These are phyloP conservation scores for Backusella mclennaniae DNA, from an alignment of 192 early-diverging fungal species.

Conservation along the genomic window DNA sequence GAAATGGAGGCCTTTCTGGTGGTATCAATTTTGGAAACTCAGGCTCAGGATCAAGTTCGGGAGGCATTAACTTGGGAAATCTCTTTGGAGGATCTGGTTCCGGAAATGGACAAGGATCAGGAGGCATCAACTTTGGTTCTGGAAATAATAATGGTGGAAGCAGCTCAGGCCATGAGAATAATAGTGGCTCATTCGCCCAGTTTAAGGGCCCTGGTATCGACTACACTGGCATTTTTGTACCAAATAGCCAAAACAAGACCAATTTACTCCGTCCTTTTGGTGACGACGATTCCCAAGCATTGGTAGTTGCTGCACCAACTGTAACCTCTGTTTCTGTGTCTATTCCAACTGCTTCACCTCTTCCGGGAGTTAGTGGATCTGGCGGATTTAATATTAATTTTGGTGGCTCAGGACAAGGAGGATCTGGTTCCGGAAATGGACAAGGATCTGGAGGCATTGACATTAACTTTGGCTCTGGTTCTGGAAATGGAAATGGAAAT, in stretches of 20 bases:
- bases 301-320: not conserved
- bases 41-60: too few species aligned
- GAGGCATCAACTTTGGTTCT: not conserved
- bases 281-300: not conserved
- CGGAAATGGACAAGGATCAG: too few species aligned
- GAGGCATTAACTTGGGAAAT: too few species aligned
- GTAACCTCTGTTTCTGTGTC: not conserved
- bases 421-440: too few species aligned
- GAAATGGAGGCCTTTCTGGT: too few species aligned
- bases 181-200: not conserved
- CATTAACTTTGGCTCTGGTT: too few species aligned
- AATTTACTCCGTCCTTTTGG: not conserved
- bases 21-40: too few species aligned
- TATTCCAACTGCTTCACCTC: not conserved
- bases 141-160: not conserved
- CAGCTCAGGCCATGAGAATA: not conserved
- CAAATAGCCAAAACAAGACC: not conserved
- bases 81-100: not conserved
- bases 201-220: not conserved
- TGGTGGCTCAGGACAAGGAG: not conserved
- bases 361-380: not conserved
- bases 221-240: not conserved
- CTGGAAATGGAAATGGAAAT: too few species aligned
- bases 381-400: not conserved
- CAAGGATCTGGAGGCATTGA: too few species aligned